A percentile compares a stretch with the other conserved stretches of the same genome.
phyloP scores from a whole-genome alignment of 1,284 basidiomycete genomes.

The Cutaneotrichosporon arboriforme region DNA sequence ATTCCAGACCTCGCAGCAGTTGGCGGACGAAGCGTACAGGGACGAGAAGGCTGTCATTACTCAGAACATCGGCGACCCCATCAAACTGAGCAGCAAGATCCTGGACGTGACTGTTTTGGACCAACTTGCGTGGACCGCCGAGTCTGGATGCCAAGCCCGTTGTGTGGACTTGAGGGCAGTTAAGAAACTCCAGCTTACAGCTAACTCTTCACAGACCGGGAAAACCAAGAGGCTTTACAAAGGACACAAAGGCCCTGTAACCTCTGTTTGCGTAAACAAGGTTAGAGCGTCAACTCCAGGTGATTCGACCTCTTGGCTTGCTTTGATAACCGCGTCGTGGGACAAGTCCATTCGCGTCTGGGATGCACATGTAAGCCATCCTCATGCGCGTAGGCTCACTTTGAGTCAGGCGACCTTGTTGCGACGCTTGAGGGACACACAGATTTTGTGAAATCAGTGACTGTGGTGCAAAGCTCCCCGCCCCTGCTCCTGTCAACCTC shows the following conservation, averaged over 20 bases:
- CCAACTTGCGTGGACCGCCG: slow-evolving; percentile 72
- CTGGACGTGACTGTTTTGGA: slow-evolving; percentile 63
- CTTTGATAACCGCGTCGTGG: slow-evolving; percentile 80
- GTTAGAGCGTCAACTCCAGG: slow-evolving; percentile 23
- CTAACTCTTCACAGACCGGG: slow-evolving; percentile 57
- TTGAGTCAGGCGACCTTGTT: slow-evolving; percentile 62
- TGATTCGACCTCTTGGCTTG: slow-evolving; percentile 12
- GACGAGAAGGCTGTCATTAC: slow-evolving; percentile 65
- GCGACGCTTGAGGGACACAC: slow-evolving; percentile 69
- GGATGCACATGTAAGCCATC: slow-evolving; percentile 60
- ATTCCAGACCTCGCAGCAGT: slow-evolving; percentile 67
- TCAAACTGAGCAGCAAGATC: slow-evolving; percentile 67
- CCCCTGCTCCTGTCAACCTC: slow-evolving; percentile 74
- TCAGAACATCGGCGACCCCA: slow-evolving; percentile 67
- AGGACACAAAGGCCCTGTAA: slow-evolving; percentile 82
- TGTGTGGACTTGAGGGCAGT: slow-evolving; percentile 68
- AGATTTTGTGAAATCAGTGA: slow-evolving; percentile 79
- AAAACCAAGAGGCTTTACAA: slow-evolving; percentile 66
- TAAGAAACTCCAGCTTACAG: not conserved
- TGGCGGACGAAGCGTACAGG: slow-evolving; percentile 61
- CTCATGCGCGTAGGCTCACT: not conserved
- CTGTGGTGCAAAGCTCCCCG: slow-evolving; percentile 56
- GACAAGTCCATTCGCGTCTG: slow-evolving; percentile 83
- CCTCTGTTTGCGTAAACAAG: slow-evolving; percentile 62
- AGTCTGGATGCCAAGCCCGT: slow-evolving; percentile 68